Conservation (phyloP, 2,329 filamentous ascomycete species). For the Paraphoma sp. region DNA sequence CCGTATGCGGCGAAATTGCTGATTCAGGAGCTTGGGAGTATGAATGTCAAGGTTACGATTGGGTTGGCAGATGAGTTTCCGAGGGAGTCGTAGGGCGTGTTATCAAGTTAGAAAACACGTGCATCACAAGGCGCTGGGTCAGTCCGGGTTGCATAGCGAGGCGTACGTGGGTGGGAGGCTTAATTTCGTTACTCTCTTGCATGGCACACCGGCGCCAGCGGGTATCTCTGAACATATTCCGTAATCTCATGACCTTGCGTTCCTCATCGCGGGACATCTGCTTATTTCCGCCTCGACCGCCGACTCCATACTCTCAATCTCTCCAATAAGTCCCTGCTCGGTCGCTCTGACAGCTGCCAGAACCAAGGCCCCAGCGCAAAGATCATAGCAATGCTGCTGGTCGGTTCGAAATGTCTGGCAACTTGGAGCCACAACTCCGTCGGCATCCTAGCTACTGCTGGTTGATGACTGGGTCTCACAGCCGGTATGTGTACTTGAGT, state of each 20-base stretch:
- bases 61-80: slow-evolving; percentile 95
- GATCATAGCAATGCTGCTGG: slow-evolving; percentile 49
- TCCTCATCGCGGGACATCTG: background rate
- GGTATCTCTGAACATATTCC: slow-evolving; percentile 1
- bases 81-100: slow-evolving; percentile 10
- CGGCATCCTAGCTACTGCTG: slow-evolving; percentile 35
- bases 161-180: slow-evolving; percentile 8
- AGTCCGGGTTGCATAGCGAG: slow-evolving; percentile 19
- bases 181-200: slow-evolving; percentile 1
- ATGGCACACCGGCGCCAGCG: slow-evolving; percentile 1
- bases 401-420: slow-evolving; percentile 44
- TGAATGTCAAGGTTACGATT: slow-evolving; percentile 96
- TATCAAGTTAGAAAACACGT: background rate
- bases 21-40: slow-evolving; percentile 94
- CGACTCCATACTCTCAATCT: slow-evolving; percentile 24
- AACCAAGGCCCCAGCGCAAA: slow-evolving; percentile 33
- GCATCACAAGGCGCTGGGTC: background rate
- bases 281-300: slow-evolving; percentile 5
- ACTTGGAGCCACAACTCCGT: slow-evolving; percentile 51
- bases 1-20: slow-evolving; percentile 96
- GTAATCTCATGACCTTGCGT: background rate
- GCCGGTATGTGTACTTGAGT: slow-evolving; percentile 5
- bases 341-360: slow-evolving; percentile 12
- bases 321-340: slow-evolving; percentile 15
- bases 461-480: background rate